A percentile compares a stretch with the other conserved stretches of the same genome.
phyloP scores from a whole-genome alignment of 2,329 filamentous ascomycete genomes.

The Triangularia verruculosa region DNA sequence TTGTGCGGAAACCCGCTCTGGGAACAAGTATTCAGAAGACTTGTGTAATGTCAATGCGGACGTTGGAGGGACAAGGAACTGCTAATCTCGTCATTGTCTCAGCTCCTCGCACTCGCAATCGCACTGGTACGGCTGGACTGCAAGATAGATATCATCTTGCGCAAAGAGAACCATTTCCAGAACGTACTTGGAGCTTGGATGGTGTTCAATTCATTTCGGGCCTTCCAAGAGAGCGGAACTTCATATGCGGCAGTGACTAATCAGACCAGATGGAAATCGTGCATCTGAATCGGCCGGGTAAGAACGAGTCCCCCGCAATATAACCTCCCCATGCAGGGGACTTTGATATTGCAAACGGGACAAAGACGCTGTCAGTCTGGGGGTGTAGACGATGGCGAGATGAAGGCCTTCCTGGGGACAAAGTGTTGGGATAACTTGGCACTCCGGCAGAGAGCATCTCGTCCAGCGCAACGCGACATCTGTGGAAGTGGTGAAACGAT shows the following conservation, averaged over 20 bases:
- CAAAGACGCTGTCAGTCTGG: neutral
- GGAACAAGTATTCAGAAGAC: neutral
- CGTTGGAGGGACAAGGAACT: neutral
- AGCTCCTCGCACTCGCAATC: neutral
- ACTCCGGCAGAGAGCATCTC: neutral
- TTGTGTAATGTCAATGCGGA: neutral
- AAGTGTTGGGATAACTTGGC: slow-evolving; percentile 3
- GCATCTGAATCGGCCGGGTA: slow-evolving; percentile 9
- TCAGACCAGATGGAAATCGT: neutral
- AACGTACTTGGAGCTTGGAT: neutral
- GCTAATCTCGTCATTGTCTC: neutral
- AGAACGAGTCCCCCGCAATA: slow-evolving; percentile 4
- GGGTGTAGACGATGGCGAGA: neutral
- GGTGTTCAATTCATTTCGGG: neutral
- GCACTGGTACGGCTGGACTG: neutral
- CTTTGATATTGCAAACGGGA: slow-evolving; percentile 20
- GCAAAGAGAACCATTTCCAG: neutral
- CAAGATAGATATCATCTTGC: neutral
- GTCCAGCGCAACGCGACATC: slow-evolving; percentile 6
- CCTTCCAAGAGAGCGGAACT: slow-evolving; percentile 7
- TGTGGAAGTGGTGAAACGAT: slow-evolving; percentile 4
- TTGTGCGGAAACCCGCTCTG: neutral
- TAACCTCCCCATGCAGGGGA: slow-evolving; percentile 20
- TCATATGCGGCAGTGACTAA: neutral
- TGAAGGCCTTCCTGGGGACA: slow-evolving; percentile 1